A percentile compares a stretch with the other conserved stretches of the same genome.
Evolutionary conservation across 2,329 filamentous ascomycete species (phyloP).

Genomic region (Sporothrix protearum): DNA sequence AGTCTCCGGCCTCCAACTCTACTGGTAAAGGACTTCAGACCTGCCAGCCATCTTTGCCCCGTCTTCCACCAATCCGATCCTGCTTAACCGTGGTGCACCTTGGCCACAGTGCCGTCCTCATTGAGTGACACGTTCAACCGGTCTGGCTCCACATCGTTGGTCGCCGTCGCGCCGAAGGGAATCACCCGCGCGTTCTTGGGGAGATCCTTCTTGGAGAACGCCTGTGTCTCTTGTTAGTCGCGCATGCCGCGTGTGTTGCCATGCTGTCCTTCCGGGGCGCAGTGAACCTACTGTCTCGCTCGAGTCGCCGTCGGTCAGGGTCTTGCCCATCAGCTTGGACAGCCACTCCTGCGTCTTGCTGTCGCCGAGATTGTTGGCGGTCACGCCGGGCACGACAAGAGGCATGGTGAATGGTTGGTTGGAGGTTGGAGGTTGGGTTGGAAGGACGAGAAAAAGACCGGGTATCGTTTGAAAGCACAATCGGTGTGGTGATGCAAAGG

Average conservation of each 20-base stretch:
- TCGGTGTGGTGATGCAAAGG: not conserved
- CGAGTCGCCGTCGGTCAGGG: constrained; percentile 48
- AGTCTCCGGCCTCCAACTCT: not conserved
- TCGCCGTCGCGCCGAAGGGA: constrained; percentile 54
- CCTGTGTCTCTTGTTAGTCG: constrained; percentile 39
- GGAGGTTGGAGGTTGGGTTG: not conserved
- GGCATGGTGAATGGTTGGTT: constrained; percentile 49
- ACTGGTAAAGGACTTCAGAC: not conserved
- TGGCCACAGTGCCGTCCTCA: constrained; percentile 58
- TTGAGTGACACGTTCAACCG: constrained; percentile 59
- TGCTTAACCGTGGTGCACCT: constrained; percentile 53
- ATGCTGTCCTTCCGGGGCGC: not conserved
- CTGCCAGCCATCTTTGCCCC: not conserved
- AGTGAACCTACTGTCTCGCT: constrained; percentile 48
- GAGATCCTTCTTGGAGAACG: constrained; percentile 58
- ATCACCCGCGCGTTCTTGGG: constrained; percentile 56
- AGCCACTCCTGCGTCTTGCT: constrained; percentile 56
- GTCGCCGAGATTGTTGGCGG: constrained; percentile 41
- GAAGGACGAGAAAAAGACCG: not conserved
- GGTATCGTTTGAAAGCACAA: not conserved
- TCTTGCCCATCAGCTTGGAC: constrained; percentile 63
- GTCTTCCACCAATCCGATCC: not conserved
- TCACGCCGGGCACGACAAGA: constrained; percentile 61
- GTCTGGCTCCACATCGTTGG: constrained; percentile 52
- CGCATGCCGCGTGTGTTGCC: not conserved